A percentile compares a stretch with the other conserved stretches of the same genome.
phyloP scores from a whole-genome alignment of 192 early-diverging fungal genomes.

The Coemansia sp. region DNA sequence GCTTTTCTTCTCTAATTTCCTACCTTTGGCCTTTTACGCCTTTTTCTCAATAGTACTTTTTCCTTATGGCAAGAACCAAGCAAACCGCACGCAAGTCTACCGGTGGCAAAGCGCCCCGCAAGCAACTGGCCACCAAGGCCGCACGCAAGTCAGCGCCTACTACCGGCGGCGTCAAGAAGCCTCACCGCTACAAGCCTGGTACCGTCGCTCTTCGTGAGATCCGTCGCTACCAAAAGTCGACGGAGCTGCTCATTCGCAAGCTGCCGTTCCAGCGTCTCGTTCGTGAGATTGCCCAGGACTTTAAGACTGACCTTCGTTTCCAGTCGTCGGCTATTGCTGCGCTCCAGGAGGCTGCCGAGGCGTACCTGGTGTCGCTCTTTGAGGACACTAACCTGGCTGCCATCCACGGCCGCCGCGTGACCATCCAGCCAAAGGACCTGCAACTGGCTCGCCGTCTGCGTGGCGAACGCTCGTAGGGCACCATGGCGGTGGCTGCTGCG shows the following conservation, averaged over 20 bases:
- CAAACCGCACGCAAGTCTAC: slow-evolving; percentile 99
- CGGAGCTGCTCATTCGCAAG: slow-evolving; percentile 92
- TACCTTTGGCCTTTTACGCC: slow-evolving; percentile 12
- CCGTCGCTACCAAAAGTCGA: slow-evolving; percentile 94
- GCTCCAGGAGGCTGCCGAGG: slow-evolving; percentile 97
- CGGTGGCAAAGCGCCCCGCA: slow-evolving; percentile 98
- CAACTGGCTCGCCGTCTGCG: slow-evolving; percentile 96
- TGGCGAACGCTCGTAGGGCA: slow-evolving; percentile 92
- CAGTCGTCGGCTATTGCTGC: slow-evolving; percentile 99
- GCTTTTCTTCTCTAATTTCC: slow-evolving; percentile 13
- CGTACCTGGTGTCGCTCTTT: slow-evolving; percentile 85
- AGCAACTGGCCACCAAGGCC: slow-evolving; percentile 96
- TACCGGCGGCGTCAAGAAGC: slow-evolving; percentile 95
- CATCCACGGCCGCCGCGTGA: slow-evolving; percentile 99
- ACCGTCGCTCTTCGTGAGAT: slow-evolving; percentile 92
- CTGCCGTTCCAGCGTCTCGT: slow-evolving; percentile 95
- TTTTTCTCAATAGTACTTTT: neutral
- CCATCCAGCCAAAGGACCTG: slow-evolving; percentile 99
- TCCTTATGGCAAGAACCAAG: slow-evolving; percentile 72
- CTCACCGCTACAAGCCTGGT: slow-evolving; percentile 84
- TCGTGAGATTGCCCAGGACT: slow-evolving; percentile 99
- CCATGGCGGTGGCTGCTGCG: slow-evolving; percentile 52
- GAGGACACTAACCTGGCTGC: slow-evolving; percentile 99
- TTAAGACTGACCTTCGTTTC: slow-evolving; percentile 99
- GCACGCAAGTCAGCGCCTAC: slow-evolving; percentile 93